Evolutionary conservation across 257 asterid genomes (phyloP).

Genomic region (Solanum virginianum): DNA sequence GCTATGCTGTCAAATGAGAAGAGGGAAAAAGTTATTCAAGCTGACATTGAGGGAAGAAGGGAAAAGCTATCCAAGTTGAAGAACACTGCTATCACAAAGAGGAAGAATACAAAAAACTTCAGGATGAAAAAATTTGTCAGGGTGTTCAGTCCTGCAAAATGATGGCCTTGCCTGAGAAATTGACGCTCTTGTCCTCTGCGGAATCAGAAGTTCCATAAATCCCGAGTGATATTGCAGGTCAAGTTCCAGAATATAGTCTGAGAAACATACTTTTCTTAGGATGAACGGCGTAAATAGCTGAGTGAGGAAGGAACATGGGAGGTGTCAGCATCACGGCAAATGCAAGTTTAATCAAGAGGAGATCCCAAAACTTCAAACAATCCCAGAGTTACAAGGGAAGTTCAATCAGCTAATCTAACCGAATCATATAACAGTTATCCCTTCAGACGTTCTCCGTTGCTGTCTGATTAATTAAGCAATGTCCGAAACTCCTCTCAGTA

Average conservation of each 20-base stretch:
- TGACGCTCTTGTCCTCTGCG: background rate
- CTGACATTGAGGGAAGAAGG: conserved; percentile 54
- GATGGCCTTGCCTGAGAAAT: background rate
- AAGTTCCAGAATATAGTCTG: background rate
- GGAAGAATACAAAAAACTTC: conserved; percentile 14
- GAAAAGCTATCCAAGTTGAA: conserved; percentile 49
- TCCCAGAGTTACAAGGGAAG: background rate
- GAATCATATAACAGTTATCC: background rate
- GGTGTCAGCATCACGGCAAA: background rate
- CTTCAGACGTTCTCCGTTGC: background rate
- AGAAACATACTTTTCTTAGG: background rate
- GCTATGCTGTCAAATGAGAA: conserved; percentile 73
- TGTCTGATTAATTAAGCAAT: background rate
- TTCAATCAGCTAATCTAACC: background rate
- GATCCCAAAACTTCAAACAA: background rate
- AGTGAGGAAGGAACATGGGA: background rate
- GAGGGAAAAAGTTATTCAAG: conserved; percentile 45
- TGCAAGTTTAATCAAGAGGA: background rate
- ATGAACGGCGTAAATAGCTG: background rate
- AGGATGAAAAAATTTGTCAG: conserved; percentile 23
- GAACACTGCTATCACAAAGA: conserved; percentile 15
- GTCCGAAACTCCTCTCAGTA: background rate
- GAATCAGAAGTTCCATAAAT: background rate
- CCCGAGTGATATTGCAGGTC: background rate
- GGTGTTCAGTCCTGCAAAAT: conserved; percentile 14